A percentile compares a stretch with the other conserved stretches of the same genome.
Conservation (phyloP, 129 eudicot genomes). For the Flaveria sonorensis region DNA sequence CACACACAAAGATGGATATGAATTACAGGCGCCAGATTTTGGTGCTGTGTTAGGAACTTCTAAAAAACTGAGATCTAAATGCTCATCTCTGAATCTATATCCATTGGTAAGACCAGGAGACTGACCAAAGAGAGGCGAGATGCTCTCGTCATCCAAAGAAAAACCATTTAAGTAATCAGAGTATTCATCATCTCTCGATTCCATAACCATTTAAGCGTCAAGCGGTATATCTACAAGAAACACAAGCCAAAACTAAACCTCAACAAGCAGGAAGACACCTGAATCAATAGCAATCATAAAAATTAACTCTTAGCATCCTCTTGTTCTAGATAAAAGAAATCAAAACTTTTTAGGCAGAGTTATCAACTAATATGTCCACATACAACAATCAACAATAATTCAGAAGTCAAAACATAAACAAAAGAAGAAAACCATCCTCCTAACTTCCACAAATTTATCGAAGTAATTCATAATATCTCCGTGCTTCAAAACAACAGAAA, state of each 20-base stretch:
- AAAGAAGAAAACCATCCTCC: background rate
- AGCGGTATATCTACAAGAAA: constrained; percentile 2
- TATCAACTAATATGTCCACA: constrained; percentile 5
- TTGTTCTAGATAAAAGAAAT: constrained; percentile 5
- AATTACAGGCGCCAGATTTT: constrained; percentile 35
- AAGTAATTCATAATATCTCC: background rate
- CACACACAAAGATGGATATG: constrained; percentile 34
- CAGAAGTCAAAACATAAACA: background rate
- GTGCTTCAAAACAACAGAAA: background rate
- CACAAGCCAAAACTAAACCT: constrained; percentile 8
- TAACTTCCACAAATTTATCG: constrained; percentile 10
- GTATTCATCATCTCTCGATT: constrained; percentile 45
- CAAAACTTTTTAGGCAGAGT: background rate
- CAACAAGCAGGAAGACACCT: constrained; percentile 14
- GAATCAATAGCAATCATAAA: constrained; percentile 3
- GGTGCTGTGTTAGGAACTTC: constrained; percentile 38
- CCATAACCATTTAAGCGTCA: constrained; percentile 50
- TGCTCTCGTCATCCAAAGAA: constrained; percentile 37
- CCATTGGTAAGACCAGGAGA: constrained; percentile 35
- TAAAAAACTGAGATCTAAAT: constrained; percentile 48
- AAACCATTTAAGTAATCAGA: constrained; percentile 42
- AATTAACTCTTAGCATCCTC: background rate
- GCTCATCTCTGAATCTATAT: constrained; percentile 44
- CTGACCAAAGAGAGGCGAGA: constrained; percentile 46
- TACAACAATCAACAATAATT: background rate